Evolutionary conservation across 345 rosid genomes (phyloP), one percentile per base, ranked within the genome.

Genomic region (Eutrema yunnanense): DNA sequence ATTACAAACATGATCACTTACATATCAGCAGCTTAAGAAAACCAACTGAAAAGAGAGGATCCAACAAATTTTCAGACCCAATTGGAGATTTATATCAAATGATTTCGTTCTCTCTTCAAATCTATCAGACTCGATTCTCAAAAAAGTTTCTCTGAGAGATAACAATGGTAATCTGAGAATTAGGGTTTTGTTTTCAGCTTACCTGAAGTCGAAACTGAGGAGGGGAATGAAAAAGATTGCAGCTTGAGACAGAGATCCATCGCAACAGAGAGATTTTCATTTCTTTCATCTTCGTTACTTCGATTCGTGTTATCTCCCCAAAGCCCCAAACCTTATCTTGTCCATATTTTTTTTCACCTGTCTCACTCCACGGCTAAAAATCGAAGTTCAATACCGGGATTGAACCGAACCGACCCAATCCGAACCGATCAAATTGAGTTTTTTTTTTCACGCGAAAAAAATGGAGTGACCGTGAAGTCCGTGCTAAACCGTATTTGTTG

Each of bases 191-290:
- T 54, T 22, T 22, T 16, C 1, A 77, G 19, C 73, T 59, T 72
- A 77, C 80, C 6, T 19, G 72, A 22, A 1, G 26, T 22, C 26
- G 26, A 64, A 37, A 69, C 61, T 6, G 79, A 65, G 33, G 73
- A 32, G 9, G 67, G 69, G 13, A 44, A 53, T 8, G 73, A 65
- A 77, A 65, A 65, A 65, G 34, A 65, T 59, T 30, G 76, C 6
- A 77, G 37, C 73, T 77, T 77, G 73, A 71, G 7, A 65, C 72
- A 11, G 27, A 77, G 76, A 58, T 77, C 76, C 80, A 77, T 77
- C 44, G 57, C 59, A 58, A 47, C 53, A 37, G 43, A 57, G 62
- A 0, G 57, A 22, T 47, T 56, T 38, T 55, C 60, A 50, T 40
- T 55, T 36, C 44, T 16, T 36, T 74, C 53, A 62, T 62, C 26